These are phyloP conservation scores for Coniochaeta sp. DNA, from an alignment of 2,329 filamentous ascomycete genomes.

Conservation along the genomic window DNA sequence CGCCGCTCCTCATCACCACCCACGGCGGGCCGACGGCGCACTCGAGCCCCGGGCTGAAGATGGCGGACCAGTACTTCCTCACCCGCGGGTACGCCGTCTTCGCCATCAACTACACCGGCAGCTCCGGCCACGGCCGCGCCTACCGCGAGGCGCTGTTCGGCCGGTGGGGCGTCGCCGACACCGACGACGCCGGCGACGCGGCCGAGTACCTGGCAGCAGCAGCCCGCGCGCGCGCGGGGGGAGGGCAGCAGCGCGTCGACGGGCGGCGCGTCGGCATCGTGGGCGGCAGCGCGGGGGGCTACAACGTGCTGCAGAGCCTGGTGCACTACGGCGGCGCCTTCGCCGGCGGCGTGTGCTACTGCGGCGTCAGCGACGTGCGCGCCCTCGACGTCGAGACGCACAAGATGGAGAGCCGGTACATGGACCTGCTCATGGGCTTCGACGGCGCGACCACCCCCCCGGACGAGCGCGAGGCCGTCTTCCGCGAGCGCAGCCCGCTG, in stretches of 20 bases:
- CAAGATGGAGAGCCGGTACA: conserved; percentile 48
- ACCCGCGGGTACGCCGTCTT: conserved; percentile 46
- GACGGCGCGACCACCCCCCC: conserved; percentile 21
- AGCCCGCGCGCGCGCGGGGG: too few relatives aligned
- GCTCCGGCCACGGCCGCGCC: conserved; percentile 39
- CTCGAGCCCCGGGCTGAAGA: conserved; percentile 31
- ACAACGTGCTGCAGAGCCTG: conserved; percentile 41
- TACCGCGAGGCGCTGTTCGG: conserved; percentile 42
- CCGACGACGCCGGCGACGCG: conserved; percentile 39
- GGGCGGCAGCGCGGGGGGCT: conserved; percentile 45
- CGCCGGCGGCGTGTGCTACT: conserved; percentile 40
- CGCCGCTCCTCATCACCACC: conserved; percentile 40
- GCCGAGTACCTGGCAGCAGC: conserved; percentile 31
- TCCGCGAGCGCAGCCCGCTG: conserved; percentile 39
- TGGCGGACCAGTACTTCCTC: conserved; percentile 43
- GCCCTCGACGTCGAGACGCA: conserved; percentile 39
- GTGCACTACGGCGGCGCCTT: conserved; percentile 37
- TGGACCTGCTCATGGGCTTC: conserved; percentile 33
- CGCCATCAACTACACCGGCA: conserved; percentile 45
- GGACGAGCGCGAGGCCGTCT: conserved; percentile 32
- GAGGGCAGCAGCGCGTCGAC: too few relatives aligned
- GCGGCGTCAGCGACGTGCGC: conserved; percentile 42
- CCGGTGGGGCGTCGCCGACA: conserved; percentile 43
- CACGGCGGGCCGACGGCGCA: conserved; percentile 45
- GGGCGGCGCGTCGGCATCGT: conserved; percentile 35